Conservation (phyloP, 1,284 basidiomycete genomes). For the Cryptococcus sp. region DNA sequence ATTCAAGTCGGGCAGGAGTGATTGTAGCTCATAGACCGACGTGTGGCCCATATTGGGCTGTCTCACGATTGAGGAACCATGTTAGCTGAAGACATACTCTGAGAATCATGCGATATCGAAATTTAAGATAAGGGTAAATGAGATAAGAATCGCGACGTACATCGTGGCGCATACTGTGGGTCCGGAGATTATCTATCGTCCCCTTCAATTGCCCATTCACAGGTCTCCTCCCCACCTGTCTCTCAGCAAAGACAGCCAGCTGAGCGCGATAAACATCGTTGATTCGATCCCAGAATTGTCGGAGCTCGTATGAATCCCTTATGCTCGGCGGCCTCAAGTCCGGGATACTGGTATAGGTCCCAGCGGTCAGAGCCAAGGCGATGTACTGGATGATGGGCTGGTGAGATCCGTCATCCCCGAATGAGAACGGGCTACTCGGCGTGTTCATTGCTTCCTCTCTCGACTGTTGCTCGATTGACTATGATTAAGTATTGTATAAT, state of each 20-base stretch:
- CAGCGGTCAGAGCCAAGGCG: conserved; percentile 2
- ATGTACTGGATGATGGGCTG: conserved; percentile 8
- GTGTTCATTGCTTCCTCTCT: too few species aligned
- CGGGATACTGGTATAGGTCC: not conserved
- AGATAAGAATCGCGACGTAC: too few species aligned
- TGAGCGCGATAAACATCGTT: too few species aligned
- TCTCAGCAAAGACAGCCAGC: not conserved
- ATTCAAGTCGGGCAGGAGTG: conserved; percentile 5
- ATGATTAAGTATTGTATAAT: too few species aligned
- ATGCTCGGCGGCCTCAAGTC: too few species aligned
- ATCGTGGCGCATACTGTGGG: conserved; percentile 18
- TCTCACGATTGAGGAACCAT: too few species aligned
- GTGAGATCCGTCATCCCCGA: not conserved
- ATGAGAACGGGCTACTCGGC: not conserved
- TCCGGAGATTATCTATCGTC: conserved; percentile 9
- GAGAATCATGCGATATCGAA: too few species aligned
- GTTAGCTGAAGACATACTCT: too few species aligned
- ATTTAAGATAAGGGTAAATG: too few species aligned
- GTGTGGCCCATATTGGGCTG: conserved; percentile 2
- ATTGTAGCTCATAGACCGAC: conserved; percentile 1
- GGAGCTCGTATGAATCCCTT: too few species aligned
- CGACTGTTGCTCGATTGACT: too few species aligned
- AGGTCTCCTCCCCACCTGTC: not conserved
- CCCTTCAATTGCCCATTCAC: conserved; percentile 12
- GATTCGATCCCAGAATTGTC: too few species aligned